phyloP scores from a whole-genome alignment of 2,329 filamentous ascomycete genomes.

The Trichophyton verrucosum region DNA sequence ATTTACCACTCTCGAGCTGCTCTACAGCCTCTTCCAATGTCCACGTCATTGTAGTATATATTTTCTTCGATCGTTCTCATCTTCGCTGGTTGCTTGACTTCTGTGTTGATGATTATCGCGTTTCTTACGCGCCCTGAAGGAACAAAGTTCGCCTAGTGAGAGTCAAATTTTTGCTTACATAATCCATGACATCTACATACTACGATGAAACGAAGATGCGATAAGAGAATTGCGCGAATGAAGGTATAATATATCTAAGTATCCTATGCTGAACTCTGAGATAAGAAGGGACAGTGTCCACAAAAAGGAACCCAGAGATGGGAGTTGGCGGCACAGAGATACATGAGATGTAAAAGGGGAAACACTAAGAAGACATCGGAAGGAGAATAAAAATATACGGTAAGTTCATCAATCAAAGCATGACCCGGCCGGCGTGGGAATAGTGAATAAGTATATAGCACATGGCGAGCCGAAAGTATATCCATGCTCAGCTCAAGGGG shows the following conservation, averaged over 20 bases:
- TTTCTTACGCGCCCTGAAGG: not conserved
- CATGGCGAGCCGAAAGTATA: not conserved
- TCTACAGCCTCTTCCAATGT: conserved; percentile 13
- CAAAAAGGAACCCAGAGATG: not conserved
- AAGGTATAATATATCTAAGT: conserved; percentile 1
- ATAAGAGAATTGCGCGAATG: not conserved
- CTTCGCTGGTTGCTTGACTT: not conserved
- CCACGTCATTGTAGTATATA: not conserved
- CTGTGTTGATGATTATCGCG: not conserved
- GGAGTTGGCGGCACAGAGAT: not conserved
- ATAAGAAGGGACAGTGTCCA: not conserved
- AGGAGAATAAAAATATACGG: not conserved
- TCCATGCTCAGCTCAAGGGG: not conserved
- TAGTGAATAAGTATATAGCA: not conserved
- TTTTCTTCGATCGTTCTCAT: not conserved
- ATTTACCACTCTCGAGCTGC: conserved; percentile 14
- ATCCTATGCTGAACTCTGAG: not conserved
- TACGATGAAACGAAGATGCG: not conserved
- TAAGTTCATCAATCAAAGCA: not conserved
- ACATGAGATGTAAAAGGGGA: not conserved
- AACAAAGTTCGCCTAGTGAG: not conserved
- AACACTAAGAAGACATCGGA: not conserved
- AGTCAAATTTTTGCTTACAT: not conserved
- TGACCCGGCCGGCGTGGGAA: not conserved
- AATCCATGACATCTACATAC: not conserved